Percentiles rank a stretch among this genome's conserved stretches.
Evolutionary conservation across 2,329 filamentous ascomycete genomes (phyloP).

Genomic region (Leptodontidium sp.): DNA sequence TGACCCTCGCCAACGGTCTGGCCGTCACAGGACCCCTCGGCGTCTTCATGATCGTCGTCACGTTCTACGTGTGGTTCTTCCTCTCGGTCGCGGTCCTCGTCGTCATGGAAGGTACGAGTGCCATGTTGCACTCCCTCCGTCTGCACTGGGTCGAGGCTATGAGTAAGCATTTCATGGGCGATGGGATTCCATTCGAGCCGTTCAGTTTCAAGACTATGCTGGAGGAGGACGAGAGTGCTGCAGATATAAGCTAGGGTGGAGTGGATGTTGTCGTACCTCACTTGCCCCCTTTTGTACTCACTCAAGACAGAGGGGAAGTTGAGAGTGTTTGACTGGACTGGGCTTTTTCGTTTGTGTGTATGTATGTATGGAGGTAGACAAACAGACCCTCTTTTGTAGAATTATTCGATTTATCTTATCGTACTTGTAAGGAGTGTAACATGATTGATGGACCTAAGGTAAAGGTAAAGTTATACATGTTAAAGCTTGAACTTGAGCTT

Average conservation of each 20-base stretch:
- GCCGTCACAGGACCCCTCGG: constrained; percentile 70
- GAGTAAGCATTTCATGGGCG: constrained; percentile 95
- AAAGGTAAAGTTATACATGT: too few species aligned
- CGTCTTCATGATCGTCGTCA: constrained; percentile 80
- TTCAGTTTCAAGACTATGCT: constrained; percentile 87
- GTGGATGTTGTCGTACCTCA: not conserved
- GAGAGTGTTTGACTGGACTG: not conserved
- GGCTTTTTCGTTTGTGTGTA: not conserved
- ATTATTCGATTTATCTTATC: not conserved
- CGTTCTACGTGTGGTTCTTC: constrained; percentile 91
- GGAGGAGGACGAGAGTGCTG: constrained; percentile 78
- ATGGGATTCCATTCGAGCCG: constrained; percentile 84
- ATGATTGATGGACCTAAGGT: too few species aligned
- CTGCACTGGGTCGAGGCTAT: constrained; percentile 98
- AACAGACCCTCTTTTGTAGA: not conserved
- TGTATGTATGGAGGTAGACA: not conserved
- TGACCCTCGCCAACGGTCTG: constrained; percentile 88
- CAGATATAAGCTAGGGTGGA: constrained; percentile 53
- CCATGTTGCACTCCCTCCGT: constrained; percentile 92
- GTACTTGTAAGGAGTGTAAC: too few species aligned
- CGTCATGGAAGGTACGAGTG: constrained; percentile 94
- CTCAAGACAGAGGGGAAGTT: not conserved
- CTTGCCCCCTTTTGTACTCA: not conserved
- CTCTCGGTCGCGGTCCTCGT: constrained; percentile 83
- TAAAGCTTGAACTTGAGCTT: not conserved